Base-by-base conservation (phyloP, 768 basidiomycete genomes). In the Phanerodontia chrysosporium region DNA sequence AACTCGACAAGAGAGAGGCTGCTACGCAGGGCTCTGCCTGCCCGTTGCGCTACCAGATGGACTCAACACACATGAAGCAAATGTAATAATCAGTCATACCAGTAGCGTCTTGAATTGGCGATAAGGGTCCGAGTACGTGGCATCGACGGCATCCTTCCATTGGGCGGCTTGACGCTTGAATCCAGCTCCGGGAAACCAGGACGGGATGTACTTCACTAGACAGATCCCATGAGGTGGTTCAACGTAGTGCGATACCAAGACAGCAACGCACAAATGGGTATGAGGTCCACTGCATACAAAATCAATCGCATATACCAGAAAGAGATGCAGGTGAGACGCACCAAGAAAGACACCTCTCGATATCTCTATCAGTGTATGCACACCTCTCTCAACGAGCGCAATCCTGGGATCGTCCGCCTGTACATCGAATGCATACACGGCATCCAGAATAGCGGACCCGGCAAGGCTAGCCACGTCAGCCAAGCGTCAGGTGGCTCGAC, bases 131-230 rank as follows among this genome's bases (percentile, higher is more conserved):
- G 14, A 22, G 4, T 27, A 29, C 28, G 28, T 2, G 48, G 24
- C 25, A 27, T 25, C 9, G 24, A 27, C 25, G 10, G 12, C 12
- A 25, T 25, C 4, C n/a, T 29, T 49, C 48, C 28, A 49, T 27
- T 27, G 12, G 1, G 24, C 25, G 22, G 66, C 66, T n/a, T 54
- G 21, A 14, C 46, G 48, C 27, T 61, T 48, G 48, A 66, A 67
- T 2, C 36, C 42, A n/a, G 65, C 65, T 1, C 66, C 66, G 57
- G 66, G 66, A 35, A 64, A 45, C 66, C 66, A 66, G n/a, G 27
- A 27, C 1, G 65, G 66, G 27, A 67, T 10, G 49, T 66, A 58
- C 36, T 66, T 66, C 28, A 12, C 35, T 30, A 36, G 2, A n/a
- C 8, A 12, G 6, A 18, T 12, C 4, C 24, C 9, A 2, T 25